Evolutionary conservation across 2,329 filamentous ascomycete genomes (phyloP).

Genomic region (Pseudogymnoascus sp.): DNA sequence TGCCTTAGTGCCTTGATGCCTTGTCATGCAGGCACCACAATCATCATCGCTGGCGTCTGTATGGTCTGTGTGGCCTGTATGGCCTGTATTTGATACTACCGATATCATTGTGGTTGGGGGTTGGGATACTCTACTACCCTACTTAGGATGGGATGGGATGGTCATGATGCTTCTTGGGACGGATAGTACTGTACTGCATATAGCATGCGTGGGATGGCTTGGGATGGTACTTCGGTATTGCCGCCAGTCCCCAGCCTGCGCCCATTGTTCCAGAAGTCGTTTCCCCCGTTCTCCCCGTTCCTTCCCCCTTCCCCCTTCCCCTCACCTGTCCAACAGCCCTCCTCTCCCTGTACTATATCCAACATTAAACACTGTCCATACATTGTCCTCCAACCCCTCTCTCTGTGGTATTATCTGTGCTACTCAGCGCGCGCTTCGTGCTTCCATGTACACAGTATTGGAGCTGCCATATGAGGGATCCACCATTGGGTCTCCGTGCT

Average conservation of each 20-base stretch:
- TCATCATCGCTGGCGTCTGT: no score
- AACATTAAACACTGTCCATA: neutral
- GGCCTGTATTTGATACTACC: no score
- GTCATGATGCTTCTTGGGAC: no score
- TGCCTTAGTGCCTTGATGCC: no score
- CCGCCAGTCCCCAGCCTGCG: neutral
- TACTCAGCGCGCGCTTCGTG: neutral
- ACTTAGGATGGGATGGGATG: neutral
- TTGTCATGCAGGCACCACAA: neutral
- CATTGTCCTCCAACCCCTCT: neutral
- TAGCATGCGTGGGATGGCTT: no score
- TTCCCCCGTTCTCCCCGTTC: neutral
- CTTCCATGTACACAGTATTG: neutral
- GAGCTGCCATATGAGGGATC: neutral
- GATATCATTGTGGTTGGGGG: neutral
- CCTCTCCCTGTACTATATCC: no score
- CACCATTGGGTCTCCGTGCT: conserved; percentile 3
- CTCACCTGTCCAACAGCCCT: no score
- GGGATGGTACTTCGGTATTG: conserved; percentile 2
- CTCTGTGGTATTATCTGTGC: neutral
- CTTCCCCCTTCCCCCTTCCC: neutral
- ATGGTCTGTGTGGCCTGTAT: no score
- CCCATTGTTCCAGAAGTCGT: conserved; percentile 6
- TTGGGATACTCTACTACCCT: no score
- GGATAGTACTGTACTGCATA: no score